These are phyloP conservation scores for Alnus glutinosa DNA, from an alignment of 306 rosid species.

Conservation along the genomic window DNA sequence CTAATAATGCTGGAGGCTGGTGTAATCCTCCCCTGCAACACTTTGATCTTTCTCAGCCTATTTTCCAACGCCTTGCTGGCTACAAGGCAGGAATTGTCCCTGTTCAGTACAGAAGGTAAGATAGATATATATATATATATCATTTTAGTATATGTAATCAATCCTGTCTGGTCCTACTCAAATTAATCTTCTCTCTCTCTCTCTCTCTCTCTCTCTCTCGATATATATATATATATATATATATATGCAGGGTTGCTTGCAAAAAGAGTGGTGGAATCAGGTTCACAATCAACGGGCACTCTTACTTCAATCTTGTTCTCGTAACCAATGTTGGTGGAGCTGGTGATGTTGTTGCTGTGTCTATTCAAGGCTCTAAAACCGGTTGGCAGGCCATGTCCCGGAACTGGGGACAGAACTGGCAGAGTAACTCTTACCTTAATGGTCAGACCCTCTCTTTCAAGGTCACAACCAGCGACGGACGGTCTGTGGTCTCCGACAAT, in stretches of 20 bases:
- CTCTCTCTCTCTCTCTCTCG: no score
- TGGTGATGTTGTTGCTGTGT: constrained; percentile 48
- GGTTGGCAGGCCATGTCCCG: constrained; percentile 53
- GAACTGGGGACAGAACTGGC: constrained; percentile 31
- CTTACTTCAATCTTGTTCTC: constrained; percentile 53
- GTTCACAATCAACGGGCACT: constrained; percentile 52
- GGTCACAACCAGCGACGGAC: constrained; percentile 9
- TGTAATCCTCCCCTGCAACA: constrained; percentile 12
- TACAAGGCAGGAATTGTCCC: constrained; percentile 9
- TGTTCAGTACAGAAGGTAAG: constrained; percentile 1
- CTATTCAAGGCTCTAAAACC: constrained; percentile 47
- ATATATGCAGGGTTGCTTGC: constrained; percentile 42
- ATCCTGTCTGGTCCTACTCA: no score
- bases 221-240: no score
- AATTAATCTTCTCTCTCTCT: no score
- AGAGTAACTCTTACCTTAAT: constrained; percentile 38
- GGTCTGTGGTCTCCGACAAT: not conserved
- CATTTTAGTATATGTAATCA: not conserved
- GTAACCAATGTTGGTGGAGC: constrained; percentile 56
- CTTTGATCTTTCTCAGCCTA: constrained; percentile 1
- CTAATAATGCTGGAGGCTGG: constrained; percentile 7
- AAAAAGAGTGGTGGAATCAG: constrained; percentile 46
- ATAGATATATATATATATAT: not conserved
- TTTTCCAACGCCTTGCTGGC: constrained; percentile 4
- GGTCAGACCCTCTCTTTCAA: constrained; percentile 47